Base-by-base conservation (phyloP, 352 stramenopile species). In the Globisporangium recalcitrans region DNA sequence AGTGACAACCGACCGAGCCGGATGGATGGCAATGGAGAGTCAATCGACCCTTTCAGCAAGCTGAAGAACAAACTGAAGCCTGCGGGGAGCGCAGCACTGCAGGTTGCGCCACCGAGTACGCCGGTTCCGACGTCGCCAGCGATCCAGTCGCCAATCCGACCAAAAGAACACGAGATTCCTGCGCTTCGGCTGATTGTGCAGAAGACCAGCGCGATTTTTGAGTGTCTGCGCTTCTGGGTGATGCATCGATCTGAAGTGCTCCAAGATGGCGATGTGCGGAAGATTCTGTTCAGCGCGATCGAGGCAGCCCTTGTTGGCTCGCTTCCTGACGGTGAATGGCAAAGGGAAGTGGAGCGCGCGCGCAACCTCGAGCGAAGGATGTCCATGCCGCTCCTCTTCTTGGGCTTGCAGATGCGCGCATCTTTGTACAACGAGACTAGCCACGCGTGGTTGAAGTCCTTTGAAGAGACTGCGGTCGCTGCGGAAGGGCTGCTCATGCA, bases 201-300 rank as follows among this genome's bases (percentile, higher is more conserved):
- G 56, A 95, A 95, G 67, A 93, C 82, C 3, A 88, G 74, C 40
- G 73, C 82, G 7, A 93, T 95, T 52, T 95, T 95, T 49, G 86
- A 95, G 59, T 91, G 84, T 48, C 62, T 95, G 31, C 84, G 83
- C 2, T 90, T 93, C 53, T 95, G 86, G 86, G 71, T 95, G 24
- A 93, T 95, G 80, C 67, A 88, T 60, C 78, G 82, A 19, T 74
- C 80, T 0, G 77, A 90, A 31, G 77, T 91, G 0, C 61, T 95
- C 32, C 75, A 93, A 63, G 86, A 95, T 59, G 59, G 59, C 11
- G 84, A 93, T 32, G 86, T 93, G 16, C 90, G 90, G 53, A 93
- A 91, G 59, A 68, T 95, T 13, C 69, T 95, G 44, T 95, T 95
- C 38, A 88, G 83, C 46, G 84, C 84, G 6, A 90, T 95, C 34